A percentile compares a stretch with the other conserved stretches of the same genome.
These are phyloP conservation scores for Patellaria atrata DNA, from an alignment of 495 filamentous ascomycete species.

Conservation along the genomic window DNA sequence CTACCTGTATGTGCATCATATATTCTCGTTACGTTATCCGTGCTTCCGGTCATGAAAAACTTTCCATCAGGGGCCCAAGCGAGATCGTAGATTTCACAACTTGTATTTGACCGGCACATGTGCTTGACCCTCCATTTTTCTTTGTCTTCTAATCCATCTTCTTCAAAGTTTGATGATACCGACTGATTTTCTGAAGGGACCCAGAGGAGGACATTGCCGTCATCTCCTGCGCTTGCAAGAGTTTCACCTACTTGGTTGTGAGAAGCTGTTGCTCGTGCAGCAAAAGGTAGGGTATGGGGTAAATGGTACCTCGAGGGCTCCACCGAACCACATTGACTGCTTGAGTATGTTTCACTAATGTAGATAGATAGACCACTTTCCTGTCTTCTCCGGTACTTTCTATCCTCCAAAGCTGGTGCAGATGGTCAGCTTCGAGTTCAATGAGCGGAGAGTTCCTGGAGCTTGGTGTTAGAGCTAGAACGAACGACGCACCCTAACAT, in stretches of 20 bases:
- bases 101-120: constrained; percentile 81
- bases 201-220: constrained; percentile 94
- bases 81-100: constrained; percentile 91
- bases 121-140: constrained; percentile 94
- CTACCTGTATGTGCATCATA: constrained; percentile 89
- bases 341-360: constrained; percentile 83
- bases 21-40: constrained; percentile 96
- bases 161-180: constrained; percentile 51
- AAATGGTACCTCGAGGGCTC: constrained; percentile 62
- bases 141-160: constrained; percentile 81
- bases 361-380: constrained; percentile 80
- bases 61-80: constrained; percentile 95
- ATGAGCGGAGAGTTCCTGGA: constrained; percentile 2
- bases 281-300: constrained; percentile 7
- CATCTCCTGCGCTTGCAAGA: constrained; percentile 87
- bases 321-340: constrained; percentile 97
- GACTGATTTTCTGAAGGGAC: constrained; percentile 66
- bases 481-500: constrained; percentile 63
- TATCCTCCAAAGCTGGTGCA: constrained; percentile 69
- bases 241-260: constrained; percentile 54
- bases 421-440: constrained; percentile 25
- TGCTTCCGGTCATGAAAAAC: constrained; percentile 96
- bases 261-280: constrained; percentile 12
- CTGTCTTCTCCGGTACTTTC: constrained; percentile 75
- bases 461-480: constrained; percentile 4